Conservation (phyloP, 2,329 filamentous ascomycete species). For the Didymella sp. region DNA sequence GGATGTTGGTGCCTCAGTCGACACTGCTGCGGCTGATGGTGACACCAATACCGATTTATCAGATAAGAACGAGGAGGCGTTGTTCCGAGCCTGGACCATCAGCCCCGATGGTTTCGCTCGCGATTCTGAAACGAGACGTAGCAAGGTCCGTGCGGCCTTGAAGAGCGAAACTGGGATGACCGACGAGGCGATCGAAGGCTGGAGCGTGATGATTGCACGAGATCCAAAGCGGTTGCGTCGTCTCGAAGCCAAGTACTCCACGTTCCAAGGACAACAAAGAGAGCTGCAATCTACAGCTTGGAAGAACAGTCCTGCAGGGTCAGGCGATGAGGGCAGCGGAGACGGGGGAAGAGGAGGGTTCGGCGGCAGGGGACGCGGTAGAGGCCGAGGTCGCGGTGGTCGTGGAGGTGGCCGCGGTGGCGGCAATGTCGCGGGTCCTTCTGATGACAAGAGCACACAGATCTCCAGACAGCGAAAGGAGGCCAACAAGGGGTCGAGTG, state of each 20-base stretch:
- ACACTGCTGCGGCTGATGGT: conserved; percentile 60
- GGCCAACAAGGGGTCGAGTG: conserved; percentile 78
- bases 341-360: conserved; percentile 55
- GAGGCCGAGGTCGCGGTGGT: conserved; percentile 45
- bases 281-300: conserved; percentile 71
- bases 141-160: conserved; percentile 67
- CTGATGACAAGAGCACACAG: conserved; percentile 75
- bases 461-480: conserved; percentile 78
- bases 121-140: conserved; percentile 72
- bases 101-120: conserved; percentile 72
- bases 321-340: conserved; percentile 59
- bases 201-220: conserved; percentile 83
- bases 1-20: conserved; percentile 89
- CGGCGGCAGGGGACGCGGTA: conserved; percentile 45
- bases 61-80: conserved; percentile 69
- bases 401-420: conserved; percentile 48
- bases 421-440: conserved; percentile 67
- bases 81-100: conserved; percentile 76
- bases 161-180: conserved; percentile 84
- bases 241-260: conserved; percentile 73
- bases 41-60: conserved; percentile 63
- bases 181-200: conserved; percentile 92
- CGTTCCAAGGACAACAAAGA: conserved; percentile 70
- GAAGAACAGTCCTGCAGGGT: conserved; percentile 58
- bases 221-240: conserved; percentile 72